Base-by-base conservation (phyloP, 352 stramenopile species). In the Phytophthora pini region DNA sequence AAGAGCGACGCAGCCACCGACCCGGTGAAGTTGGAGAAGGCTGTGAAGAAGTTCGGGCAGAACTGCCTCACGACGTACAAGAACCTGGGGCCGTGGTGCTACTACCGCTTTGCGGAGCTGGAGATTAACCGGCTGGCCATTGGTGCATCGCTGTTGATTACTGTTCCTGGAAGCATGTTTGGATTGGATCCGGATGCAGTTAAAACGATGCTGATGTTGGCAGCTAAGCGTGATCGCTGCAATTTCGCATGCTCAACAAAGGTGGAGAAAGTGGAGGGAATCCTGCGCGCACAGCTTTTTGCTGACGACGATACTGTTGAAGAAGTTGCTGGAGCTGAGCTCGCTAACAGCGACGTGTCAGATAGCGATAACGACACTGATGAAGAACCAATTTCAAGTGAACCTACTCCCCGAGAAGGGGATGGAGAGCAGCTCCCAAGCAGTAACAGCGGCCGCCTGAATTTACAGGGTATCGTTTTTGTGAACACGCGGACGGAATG, bases 391-490 rank as follows among this genome's bases (percentile, higher is more conserved):
- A 26, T 31, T 39, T 8, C 0, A 40, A 49, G 22, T 40, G 20
- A 32, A 5, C 29, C 53, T 22, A 13, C 31, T 34, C 46, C n/a
- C 24, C 24, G 24, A 26, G 20, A 39, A 39, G 52, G 49, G 17
- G 22, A 55, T 1, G 32, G n/a, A 20, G 44, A 61, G 26, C n/a
- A 71, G n/a, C 11, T 1, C 2, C n/a, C 44, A 48, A 31, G 24
- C 8, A 50, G 4, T 13, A 65, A 58, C 2, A 0, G 32, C 13
- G 26, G 27, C 24, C 49, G 49, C 20, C 56, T 74, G 45, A 54
- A 60, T 56, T 58, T 89, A n/a, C 81, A 92, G 41, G 87, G 87
- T 17, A 94, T 97, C 31, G 68, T 97, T 40, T 96, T 96, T 52
- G 88, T 96, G 10, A 80, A 90, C 43, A 92, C 83, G 17, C 82